phyloP scores from a whole-genome alignment of 2,329 filamentous ascomycete species.

The Aspergillus pseudoterreus region DNA sequence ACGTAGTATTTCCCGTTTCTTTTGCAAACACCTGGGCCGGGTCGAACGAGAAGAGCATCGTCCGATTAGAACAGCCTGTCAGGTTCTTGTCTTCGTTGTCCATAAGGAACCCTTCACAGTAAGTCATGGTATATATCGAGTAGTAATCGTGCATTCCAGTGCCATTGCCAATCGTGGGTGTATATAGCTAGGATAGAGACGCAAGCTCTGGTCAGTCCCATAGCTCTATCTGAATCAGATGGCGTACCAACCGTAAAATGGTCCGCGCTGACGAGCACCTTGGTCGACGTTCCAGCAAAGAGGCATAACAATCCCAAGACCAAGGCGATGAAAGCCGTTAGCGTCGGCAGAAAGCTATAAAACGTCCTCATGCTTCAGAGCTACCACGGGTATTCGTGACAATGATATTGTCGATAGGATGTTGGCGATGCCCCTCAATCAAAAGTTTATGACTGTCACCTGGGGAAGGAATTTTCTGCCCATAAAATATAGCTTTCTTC shows the following conservation, averaged over 20 bases:
- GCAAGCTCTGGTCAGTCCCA: conserved; percentile 29
- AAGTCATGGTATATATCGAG: conserved; percentile 57
- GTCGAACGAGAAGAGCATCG: conserved; percentile 56
- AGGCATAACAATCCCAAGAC: conserved; percentile 58
- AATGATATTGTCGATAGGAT: background rate
- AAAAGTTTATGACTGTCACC: background rate
- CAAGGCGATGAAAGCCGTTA: conserved; percentile 52
- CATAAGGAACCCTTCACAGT: conserved; percentile 49
- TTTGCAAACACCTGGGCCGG: conserved; percentile 48
- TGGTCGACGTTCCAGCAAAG: conserved; percentile 56
- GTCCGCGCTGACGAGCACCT: conserved; percentile 55
- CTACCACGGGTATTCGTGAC: background rate
- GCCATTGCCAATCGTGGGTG: conserved; percentile 37
- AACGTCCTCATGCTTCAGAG: conserved; percentile 10
- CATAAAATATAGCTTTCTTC: background rate
- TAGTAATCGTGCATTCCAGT: conserved; percentile 60
- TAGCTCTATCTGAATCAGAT: background rate
- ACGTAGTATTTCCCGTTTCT: conserved; percentile 48
- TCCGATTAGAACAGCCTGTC: conserved; percentile 52
- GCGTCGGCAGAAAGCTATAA: conserved; percentile 43
- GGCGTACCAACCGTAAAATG: conserved; percentile 50
- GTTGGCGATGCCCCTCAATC: background rate
- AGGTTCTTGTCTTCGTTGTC: conserved; percentile 46
- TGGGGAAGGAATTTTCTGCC: background rate
- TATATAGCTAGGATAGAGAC: conserved; percentile 28